A percentile compares a stretch with the other conserved stretches of the same genome.
Conservation (phyloP, 2,329 filamentous ascomycete species). For the Chaetomium sp. region DNA sequence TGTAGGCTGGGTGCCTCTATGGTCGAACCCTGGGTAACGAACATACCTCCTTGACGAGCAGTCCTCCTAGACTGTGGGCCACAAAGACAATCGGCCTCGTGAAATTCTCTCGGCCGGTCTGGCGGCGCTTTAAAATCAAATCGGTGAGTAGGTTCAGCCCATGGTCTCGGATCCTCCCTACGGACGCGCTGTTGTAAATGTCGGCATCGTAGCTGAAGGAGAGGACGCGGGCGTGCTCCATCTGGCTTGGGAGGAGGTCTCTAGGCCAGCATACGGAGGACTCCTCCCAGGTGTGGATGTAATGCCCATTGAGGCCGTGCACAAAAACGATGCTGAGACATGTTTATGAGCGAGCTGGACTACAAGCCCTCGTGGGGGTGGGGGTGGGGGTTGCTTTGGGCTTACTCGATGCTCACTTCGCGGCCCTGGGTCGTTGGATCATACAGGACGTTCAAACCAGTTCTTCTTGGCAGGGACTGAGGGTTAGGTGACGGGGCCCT, state of each 20-base stretch:
- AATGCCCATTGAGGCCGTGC: neutral
- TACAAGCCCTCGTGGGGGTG: neutral
- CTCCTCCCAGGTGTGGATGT: neutral
- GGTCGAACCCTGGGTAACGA: neutral
- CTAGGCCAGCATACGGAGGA: neutral
- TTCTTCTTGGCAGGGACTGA: neutral
- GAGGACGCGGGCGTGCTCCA: neutral
- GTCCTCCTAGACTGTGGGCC: neutral
- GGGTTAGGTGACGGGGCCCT: neutral
- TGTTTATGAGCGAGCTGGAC: neutral
- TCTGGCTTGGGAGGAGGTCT: neutral
- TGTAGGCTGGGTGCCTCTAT: too few species aligned
- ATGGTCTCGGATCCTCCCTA: neutral
- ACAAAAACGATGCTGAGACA: neutral
- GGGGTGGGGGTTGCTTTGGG: neutral
- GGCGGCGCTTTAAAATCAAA: neutral
- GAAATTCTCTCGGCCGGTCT: neutral
- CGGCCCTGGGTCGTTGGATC: neutral
- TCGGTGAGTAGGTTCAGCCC: neutral
- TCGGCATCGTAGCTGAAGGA: neutral
- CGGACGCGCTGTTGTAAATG: neutral
- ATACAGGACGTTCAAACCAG: neutral
- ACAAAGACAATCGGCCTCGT: neutral
- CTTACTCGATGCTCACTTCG: neutral
- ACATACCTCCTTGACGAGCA: neutral